Conservation (phyloP, 176 grass and related monocot genomes). For the Puya raimondii region DNA sequence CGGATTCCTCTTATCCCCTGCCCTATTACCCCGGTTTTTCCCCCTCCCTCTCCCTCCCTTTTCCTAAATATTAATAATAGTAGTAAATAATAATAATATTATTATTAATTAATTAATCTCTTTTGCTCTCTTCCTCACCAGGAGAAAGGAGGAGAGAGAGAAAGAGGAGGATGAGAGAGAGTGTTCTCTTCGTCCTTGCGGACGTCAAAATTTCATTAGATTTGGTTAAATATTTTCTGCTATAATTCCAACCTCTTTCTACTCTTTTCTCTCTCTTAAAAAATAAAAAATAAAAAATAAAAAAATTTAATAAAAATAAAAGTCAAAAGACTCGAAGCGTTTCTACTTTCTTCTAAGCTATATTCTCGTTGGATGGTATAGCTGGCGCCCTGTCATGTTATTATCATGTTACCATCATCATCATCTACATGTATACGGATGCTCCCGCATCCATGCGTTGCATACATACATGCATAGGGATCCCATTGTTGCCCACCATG, state of each 20-base stretch:
- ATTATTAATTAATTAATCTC: constrained; percentile 9
- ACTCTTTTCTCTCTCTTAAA: constrained; percentile 1
- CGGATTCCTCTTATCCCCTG: constrained; percentile 8
- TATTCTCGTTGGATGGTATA: too few relatives aligned
- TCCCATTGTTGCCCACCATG: too few relatives aligned
- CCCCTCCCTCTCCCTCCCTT: constrained; percentile 2
- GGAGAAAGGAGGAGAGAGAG: not conserved
- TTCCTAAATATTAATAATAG: constrained; percentile 11
- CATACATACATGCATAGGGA: too few relatives aligned
- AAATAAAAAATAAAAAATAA: constrained; percentile 29
- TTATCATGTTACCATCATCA: too few relatives aligned
- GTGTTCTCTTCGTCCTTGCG: constrained; percentile 58
- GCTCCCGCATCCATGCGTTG: too few relatives aligned
- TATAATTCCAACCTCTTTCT: constrained; percentile 7
- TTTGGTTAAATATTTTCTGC: constrained; percentile 48
- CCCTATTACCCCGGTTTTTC: not conserved
- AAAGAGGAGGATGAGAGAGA: not conserved
- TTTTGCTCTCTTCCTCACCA: constrained; percentile 24
- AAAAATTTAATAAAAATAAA: too few relatives aligned
- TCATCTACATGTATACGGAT: too few relatives aligned
- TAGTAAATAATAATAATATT: not conserved
- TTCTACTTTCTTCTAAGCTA: too few relatives aligned
- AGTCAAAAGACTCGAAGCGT: too few relatives aligned
- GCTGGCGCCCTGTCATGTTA: too few relatives aligned
- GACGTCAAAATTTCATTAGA: constrained; percentile 96